Base-by-base conservation (phyloP, 192 early-diverging fungal genomes). In the Chytriomyces sp. region DNA sequence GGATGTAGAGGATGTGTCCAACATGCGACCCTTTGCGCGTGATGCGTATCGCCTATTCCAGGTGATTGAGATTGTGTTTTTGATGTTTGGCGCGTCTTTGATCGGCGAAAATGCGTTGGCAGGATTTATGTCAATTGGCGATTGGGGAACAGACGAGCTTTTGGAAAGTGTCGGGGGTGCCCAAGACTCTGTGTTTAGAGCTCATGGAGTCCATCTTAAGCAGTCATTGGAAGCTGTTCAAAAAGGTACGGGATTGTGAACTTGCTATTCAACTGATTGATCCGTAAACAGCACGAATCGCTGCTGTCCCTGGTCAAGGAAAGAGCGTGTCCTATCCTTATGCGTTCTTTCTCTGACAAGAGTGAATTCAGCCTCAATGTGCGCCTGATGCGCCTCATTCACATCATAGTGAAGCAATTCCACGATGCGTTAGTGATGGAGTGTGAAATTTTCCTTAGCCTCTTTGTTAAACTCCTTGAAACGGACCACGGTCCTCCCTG, bases 341-440 rank as follows among this genome's bases (percentile, higher is more conserved):
- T 98, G 72, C 91, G 92, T 76, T 89, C 84, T n/a, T 95, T 98
- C 72, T 94, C 94, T 4, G 94, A 94, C n/a, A 91, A 93, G 52
- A 77, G 79, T 26, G 90, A 95, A 26, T 99, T 96, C 73, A 83
- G 90, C 2, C 79, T 91, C 70, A 87, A 86, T 0, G 91, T 97
- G 84, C 90, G 95, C 4, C 76, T 94, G 30, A 92, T 89, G 58
- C 86, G 95, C 30, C 82, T 96, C 0, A 89, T 93, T 5, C 86
- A 90, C 70, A 86, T 90, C 33, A 84, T 96, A 39, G 84, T 96
- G 39, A 91, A 91, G 62, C 85, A 91, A 38, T 92, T 91, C 72
- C 81, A 83, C 73, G 82, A 91, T 53, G 77, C 90, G 17, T 62
- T 94, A 82, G 87, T 89, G 2, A 91, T 93, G 64, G 95, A 97